These are phyloP conservation scores for Aquanectria penicillioides DNA, from an alignment of 2,329 filamentous ascomycete genomes.

Conservation along the genomic window DNA sequence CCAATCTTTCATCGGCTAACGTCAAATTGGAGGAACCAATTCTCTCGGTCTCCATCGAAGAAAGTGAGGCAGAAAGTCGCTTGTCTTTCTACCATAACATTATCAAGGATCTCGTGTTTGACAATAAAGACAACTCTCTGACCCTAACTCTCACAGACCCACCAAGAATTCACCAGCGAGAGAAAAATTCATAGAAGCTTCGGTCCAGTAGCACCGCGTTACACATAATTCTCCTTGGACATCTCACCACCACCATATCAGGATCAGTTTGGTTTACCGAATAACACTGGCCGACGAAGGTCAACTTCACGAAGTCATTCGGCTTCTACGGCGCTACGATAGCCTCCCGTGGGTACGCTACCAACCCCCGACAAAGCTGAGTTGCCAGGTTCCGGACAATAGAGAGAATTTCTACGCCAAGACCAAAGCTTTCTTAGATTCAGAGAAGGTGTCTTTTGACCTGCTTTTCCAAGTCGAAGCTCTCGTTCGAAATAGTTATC, in stretches of 20 bases:
- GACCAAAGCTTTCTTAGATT: slow-evolving; percentile 37
- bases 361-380: slow-evolving; percentile 28
- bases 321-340: slow-evolving; percentile 36
- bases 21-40: slow-evolving; percentile 55
- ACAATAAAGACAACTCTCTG: slow-evolving; percentile 48
- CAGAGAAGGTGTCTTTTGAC: slow-evolving; percentile 53
- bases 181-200: slow-evolving; percentile 7
- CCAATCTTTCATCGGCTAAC: slow-evolving; percentile 36
- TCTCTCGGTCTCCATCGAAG: slow-evolving; percentile 51
- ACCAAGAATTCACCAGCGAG: slow-evolving; percentile 58
- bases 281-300: slow-evolving; percentile 30
- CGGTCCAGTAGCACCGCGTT: slow-evolving; percentile 42
- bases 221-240: slow-evolving; percentile 37
- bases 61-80: slow-evolving; percentile 19
- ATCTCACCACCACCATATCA: slow-evolving; percentile 22
- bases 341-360: slow-evolving; percentile 38
- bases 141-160: slow-evolving; percentile 63
- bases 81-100: slow-evolving; percentile 62
- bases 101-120: slow-evolving; percentile 57
- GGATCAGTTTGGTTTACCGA: slow-evolving; percentile 58
- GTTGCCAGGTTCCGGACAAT: slow-evolving; percentile 12
- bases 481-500: slow-evolving; percentile 70
- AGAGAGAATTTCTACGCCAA: slow-evolving; percentile 36
- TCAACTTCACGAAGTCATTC: slow-evolving; percentile 19
- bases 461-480: slow-evolving; percentile 71